Conservation (phyloP, 805 yeast genomes). For the Lachancea thermotolerans region DNA sequence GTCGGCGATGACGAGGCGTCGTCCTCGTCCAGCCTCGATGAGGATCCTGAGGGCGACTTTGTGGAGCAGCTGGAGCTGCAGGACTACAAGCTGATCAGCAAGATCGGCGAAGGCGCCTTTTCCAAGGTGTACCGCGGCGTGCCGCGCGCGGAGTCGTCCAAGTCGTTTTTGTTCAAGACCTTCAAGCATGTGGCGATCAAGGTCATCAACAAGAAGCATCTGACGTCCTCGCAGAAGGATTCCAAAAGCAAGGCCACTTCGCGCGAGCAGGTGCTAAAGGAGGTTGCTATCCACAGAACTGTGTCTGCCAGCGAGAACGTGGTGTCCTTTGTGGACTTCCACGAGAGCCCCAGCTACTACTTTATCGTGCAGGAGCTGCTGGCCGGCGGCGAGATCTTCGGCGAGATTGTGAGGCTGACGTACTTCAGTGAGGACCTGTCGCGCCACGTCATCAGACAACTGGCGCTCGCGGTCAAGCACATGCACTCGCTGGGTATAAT, state of each 20-base stretch:
- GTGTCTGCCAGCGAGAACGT: slow-evolving; percentile 46
- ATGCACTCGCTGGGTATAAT: slow-evolving; percentile 73
- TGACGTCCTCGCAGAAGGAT: slow-evolving; percentile 45
- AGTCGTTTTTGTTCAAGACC: slow-evolving; percentile 11
- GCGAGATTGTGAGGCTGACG: slow-evolving; percentile 59
- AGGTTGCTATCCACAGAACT: slow-evolving; percentile 65
- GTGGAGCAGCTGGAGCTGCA: slow-evolving; percentile 33
- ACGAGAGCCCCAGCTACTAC: slow-evolving; percentile 54
- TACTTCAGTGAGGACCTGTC: slow-evolving; percentile 60
- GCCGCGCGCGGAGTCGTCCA: slow-evolving; percentile 16
- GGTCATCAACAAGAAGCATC: slow-evolving; percentile 59
- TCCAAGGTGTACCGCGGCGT: slow-evolving; percentile 63
- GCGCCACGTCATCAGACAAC: slow-evolving; percentile 56
- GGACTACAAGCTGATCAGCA: slow-evolving; percentile 37
- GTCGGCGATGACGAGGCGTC: slow-evolving; percentile 9
- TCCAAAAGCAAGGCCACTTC: slow-evolving; percentile 22
- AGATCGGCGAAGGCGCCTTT: slow-evolving; percentile 80
- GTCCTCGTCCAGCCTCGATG: slow-evolving; percentile 8
- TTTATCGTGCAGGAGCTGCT: slow-evolving; percentile 68
- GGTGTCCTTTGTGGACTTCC: slow-evolving; percentile 57
- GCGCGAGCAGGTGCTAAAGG: slow-evolving; percentile 63
- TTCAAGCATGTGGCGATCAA: slow-evolving; percentile 42
- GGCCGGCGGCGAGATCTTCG: slow-evolving; percentile 72
- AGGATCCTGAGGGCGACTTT: slow-evolving; percentile 24
- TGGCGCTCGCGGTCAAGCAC: slow-evolving; percentile 58